These are phyloP conservation scores for Alliaria petiolata DNA, from an alignment of 345 rosid genomes.

Conservation along the genomic window DNA sequence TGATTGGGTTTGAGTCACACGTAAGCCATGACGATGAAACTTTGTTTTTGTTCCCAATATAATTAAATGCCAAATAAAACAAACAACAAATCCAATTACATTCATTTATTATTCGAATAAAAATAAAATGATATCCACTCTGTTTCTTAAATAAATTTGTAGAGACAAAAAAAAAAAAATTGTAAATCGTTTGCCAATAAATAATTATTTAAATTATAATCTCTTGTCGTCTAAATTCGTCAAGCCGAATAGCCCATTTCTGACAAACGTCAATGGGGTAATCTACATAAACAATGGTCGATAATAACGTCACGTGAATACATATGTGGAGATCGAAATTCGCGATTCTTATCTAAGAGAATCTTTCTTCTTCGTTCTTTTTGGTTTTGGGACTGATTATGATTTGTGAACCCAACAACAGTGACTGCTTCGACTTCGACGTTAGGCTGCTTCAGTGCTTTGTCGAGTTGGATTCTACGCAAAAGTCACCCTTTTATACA, in stretches of 20 bases:
- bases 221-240: neutral
- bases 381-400: conserved; percentile 3
- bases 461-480: conserved; percentile 12
- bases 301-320: neutral
- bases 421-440: conserved; percentile 16
- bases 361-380: neutral
- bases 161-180: too few relatives aligned
- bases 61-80: neutral
- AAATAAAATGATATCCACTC: too few relatives aligned
- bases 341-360: conserved; percentile 16
- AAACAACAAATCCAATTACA: neutral
- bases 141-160: too few relatives aligned
- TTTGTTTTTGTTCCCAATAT: neutral
- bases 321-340: conserved; percentile 3
- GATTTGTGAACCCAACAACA: conserved; percentile 23
- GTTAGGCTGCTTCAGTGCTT: conserved; percentile 17
- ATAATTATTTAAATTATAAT: neutral
- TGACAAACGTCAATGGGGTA: neutral
- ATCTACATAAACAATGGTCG: neutral
- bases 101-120: neutral
- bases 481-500: neutral
- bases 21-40: conserved; percentile 30
- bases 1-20: conserved; percentile 13
- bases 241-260: neutral
- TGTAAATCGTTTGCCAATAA: neutral